phyloP scores from a whole-genome alignment of 768 basidiomycete genomes.

The Chalciporus sphaerocephalus region DNA sequence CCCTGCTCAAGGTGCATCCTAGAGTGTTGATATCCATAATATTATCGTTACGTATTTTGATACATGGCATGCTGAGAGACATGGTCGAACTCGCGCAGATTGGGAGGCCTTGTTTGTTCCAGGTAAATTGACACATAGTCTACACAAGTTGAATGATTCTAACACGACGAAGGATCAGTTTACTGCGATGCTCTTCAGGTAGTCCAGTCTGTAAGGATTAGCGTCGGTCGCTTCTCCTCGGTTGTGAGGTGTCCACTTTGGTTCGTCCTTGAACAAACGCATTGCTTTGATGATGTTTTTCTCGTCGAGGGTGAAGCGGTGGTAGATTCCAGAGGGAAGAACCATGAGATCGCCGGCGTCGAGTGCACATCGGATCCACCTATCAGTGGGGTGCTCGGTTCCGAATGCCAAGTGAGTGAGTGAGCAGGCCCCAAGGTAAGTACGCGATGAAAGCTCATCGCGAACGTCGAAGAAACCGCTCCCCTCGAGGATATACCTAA shows the following conservation, averaged over 20 bases:
- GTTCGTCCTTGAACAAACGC: conserved; percentile 89
- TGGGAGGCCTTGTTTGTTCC: background rate
- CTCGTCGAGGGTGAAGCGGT: conserved; percentile 88
- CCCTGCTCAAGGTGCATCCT: background rate
- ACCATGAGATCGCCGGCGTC: conserved; percentile 80
- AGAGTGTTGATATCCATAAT: background rate
- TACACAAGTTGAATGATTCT: background rate
- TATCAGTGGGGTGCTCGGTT: conserved; percentile 60
- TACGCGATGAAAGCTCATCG: conserved; percentile 43
- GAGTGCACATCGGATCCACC: conserved; percentile 80
- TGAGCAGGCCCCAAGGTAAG: background rate
- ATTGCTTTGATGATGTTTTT: conserved; percentile 69
- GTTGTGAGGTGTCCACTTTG: conserved; percentile 83
- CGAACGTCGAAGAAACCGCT: conserved; percentile 91
- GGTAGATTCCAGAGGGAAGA: conserved; percentile 88
- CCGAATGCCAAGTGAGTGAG: background rate
- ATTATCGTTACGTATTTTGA: conserved; percentile 12
- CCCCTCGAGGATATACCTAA: conserved; percentile 82
- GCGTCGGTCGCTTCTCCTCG: conserved; percentile 56
- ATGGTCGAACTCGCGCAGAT: background rate
- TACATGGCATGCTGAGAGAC: background rate
- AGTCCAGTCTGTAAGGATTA: conserved; percentile 59
- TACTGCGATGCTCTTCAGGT: conserved; percentile 50
- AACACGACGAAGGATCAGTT: conserved; percentile 8
- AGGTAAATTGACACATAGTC: background rate